Conservation (phyloP, 257 asterid genomes). For the Osmanthus fragrans region DNA sequence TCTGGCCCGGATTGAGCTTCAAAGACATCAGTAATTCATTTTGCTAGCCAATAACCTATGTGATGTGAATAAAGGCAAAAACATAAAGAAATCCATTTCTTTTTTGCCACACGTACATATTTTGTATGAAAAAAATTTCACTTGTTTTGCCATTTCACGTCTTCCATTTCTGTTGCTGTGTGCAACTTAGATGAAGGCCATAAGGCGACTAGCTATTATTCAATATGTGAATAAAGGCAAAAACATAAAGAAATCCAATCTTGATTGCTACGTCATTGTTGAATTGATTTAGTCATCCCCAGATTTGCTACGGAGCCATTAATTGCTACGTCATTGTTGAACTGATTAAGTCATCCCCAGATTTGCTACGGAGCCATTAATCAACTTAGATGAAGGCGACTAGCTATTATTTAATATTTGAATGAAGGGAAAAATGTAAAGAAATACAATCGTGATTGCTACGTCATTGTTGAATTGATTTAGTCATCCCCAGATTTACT, state of each 20-base stretch:
- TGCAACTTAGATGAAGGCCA: background rate
- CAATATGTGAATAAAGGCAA: too few species aligned
- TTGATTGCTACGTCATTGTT: background rate
- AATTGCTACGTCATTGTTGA: background rate
- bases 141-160: too few species aligned
- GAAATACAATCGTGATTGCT: background rate
- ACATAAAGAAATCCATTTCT: too few species aligned
- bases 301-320: background rate
- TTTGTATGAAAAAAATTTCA: too few species aligned
- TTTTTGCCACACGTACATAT: too few species aligned
- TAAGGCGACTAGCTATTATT: background rate
- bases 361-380: background rate
- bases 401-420: background rate
- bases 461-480: background rate
- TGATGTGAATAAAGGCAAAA: too few species aligned
- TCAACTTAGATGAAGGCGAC: background rate
- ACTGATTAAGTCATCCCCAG: background rate
- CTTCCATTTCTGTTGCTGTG: background rate
- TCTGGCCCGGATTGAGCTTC: background rate
- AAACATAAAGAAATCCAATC: background rate
- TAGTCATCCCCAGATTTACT: background rate
- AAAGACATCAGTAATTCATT: background rate
- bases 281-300: background rate
- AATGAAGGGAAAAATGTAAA: too few species aligned
- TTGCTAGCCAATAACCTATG: too few species aligned